Conservation (phyloP, 2,329 filamentous ascomycete genomes). For the Exserohilum turcica region DNA sequence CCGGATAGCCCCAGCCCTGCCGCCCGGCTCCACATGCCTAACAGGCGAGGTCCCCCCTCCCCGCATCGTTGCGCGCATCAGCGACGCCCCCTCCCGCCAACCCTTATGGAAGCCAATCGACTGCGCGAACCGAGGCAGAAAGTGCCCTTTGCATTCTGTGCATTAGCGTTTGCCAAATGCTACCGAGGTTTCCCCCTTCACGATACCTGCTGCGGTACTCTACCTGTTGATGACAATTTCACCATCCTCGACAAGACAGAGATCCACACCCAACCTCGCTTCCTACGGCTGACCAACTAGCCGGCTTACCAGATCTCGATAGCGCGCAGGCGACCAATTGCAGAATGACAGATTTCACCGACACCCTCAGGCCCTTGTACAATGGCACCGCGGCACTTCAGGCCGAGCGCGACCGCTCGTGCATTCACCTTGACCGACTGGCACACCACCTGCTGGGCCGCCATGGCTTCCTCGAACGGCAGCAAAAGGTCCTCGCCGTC, state of each 20-base stretch:
- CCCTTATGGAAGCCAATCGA: background rate
- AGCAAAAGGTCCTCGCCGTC: conserved; percentile 53
- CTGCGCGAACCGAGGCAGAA: conserved; percentile 20
- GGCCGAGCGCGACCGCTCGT: conserved; percentile 53
- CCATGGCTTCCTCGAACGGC: conserved; percentile 56
- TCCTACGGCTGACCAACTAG: conserved; percentile 9
- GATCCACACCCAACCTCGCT: conserved; percentile 1
- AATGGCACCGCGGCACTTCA: conserved; percentile 55
- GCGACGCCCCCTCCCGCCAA: conserved; percentile 1
- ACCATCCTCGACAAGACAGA: background rate
- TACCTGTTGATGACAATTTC: background rate
- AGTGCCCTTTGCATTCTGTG: conserved; percentile 7
- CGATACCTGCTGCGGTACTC: conserved; percentile 8
- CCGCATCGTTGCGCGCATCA: conserved; percentile 19
- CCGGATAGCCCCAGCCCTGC: conserved; percentile 19
- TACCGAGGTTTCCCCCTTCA: background rate
- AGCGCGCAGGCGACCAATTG: conserved; percentile 6
- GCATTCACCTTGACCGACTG: conserved; percentile 52
- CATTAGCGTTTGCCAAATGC: conserved; percentile 12
- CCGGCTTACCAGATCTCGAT: background rate
- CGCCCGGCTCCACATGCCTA: conserved; percentile 6
- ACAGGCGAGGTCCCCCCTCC: conserved; percentile 15
- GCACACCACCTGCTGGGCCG: conserved; percentile 54
- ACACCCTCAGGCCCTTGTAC: conserved; percentile 54
- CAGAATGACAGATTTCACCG: conserved; percentile 57